Conservation (phyloP, 441 rosid genomes). For the Erodium moschatum region DNA sequence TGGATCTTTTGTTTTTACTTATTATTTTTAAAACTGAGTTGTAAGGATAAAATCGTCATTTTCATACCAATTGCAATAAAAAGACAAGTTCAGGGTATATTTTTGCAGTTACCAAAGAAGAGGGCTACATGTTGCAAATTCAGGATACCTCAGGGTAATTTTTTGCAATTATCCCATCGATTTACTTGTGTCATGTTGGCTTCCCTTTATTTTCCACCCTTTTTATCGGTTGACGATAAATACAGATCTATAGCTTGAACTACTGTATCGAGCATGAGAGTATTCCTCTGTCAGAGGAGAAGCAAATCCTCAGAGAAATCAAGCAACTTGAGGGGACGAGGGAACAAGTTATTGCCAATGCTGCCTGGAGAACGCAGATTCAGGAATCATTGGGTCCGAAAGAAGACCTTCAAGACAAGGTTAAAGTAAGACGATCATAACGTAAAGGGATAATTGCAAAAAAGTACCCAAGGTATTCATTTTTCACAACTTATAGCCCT, state of each 20-base stretch:
- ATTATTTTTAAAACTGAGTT: too few species aligned
- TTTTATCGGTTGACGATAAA: slow-evolving; percentile 21
- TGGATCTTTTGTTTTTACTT: too few species aligned
- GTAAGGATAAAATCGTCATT: too few species aligned
- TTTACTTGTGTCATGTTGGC: not conserved
- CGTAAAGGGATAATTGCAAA: not conserved
- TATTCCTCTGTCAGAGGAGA: slow-evolving; percentile 80
- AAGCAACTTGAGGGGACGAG: slow-evolving; percentile 89
- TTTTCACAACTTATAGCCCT: too few species aligned
- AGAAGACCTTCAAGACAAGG: slow-evolving; percentile 81
- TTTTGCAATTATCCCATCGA: not conserved
- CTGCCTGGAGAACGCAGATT: slow-evolving; percentile 65
- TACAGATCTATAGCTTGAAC: slow-evolving; percentile 69
- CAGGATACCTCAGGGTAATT: too few species aligned
- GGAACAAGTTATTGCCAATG: slow-evolving; percentile 79
- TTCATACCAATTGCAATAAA: too few species aligned
- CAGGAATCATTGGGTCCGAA: slow-evolving; percentile 85
- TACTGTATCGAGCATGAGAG: slow-evolving; percentile 90
- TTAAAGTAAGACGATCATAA: slow-evolving; percentile 54
- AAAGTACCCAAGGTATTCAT: too few species aligned
- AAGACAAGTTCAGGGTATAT: too few species aligned
- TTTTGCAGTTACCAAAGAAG: too few species aligned
- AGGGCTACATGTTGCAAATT: too few species aligned
- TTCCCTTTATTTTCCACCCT: not conserved
- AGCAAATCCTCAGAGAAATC: slow-evolving; percentile 79